Base-by-base conservation (phyloP, 2,329 filamentous ascomycete species). In the Exserohilum turcica region DNA sequence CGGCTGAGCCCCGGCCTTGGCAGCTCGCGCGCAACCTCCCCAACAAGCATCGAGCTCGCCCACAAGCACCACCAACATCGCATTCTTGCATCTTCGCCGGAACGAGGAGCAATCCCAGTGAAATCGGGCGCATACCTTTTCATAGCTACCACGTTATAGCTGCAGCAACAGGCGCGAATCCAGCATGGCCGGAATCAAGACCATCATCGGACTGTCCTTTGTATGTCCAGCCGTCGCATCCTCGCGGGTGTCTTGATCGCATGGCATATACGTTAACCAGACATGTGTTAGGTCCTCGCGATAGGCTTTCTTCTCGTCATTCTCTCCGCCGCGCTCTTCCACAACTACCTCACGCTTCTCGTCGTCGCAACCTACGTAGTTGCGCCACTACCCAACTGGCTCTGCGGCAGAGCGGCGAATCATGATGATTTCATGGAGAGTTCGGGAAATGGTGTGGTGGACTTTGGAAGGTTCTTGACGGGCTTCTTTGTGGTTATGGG, bases 261-360 rank as follows among this genome's bases (percentile, higher is more conserved):
- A 31, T 21, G 2, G 16, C 33, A 21, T 29, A 18, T 5, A 12
- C 21, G 31, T 59, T 64, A 40, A 66, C 32, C 5, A 1, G 5
- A 16, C 6, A 2, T n/a, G 2, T 9, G 27, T 31, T 45, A 90
- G 87, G 82, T 99, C 74, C 91, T 99, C 63, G 94, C 94, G 67
- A 94, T 99, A 70, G 94, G 94, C 68, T 99, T 99, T 80, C 90
- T 99, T 69, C 91, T 99, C 65, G 94, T 97, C 66, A 99, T 99
- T 77, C 90, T 99, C 69, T 97, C 92, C 60, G 96, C 92, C 74
- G 94, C 94, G 44, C 86, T 99, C 65, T 99, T 89, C 84, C 85
- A 93, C 74, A 91, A 91, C 78, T 99, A 96, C 85, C 91, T 94
- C 69, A 92, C 94, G 50, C 86, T 99, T 60, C 86, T 97, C 61